phyloP scores from a whole-genome alignment of 129 eudicot genomes.

The Pulicaria dysenterica region DNA sequence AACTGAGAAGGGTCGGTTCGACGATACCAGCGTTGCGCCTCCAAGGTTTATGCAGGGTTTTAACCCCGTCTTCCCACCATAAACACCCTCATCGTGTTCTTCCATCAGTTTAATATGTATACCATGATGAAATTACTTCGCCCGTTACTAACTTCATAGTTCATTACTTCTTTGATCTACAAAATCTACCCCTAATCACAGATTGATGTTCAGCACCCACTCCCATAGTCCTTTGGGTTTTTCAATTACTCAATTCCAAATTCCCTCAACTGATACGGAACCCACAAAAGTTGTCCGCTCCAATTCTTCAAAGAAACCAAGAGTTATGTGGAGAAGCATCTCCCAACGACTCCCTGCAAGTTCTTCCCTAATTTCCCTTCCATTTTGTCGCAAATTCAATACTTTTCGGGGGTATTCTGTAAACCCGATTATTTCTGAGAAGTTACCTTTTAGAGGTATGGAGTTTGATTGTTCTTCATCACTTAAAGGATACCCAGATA shows the following conservation, averaged over 20 bases:
- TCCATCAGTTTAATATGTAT: slow-evolving; percentile 4
- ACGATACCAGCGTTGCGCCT: background rate
- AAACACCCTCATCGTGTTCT: background rate
- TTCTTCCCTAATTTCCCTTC: slow-evolving; percentile 21
- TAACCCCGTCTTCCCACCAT: slow-evolving; percentile 17
- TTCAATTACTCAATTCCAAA: slow-evolving; percentile 27
- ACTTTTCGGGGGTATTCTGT: slow-evolving; percentile 31
- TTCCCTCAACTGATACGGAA: slow-evolving; percentile 11
- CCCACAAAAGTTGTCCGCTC: background rate
- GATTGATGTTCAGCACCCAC: slow-evolving; percentile 53
- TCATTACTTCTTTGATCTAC: background rate
- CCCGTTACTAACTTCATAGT: background rate
- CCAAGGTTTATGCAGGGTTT: slow-evolving; percentile 72
- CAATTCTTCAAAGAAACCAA: slow-evolving; percentile 25
- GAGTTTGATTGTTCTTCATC: slow-evolving; percentile 24
- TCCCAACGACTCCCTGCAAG: slow-evolving; percentile 37
- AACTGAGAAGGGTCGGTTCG: slow-evolving; percentile 23
- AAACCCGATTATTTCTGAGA: slow-evolving; percentile 25
- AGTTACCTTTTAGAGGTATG: slow-evolving; percentile 14
- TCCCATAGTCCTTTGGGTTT: slow-evolving; percentile 29
- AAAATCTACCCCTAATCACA: slow-evolving; percentile 21
- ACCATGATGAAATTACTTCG: background rate
- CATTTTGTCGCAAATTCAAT: slow-evolving; percentile 20
- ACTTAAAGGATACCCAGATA: slow-evolving; percentile 29
- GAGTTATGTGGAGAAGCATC: slow-evolving; percentile 66